Evolutionary conservation across 768 basidiomycete species (phyloP).

Genomic region (Mycena filopes): DNA sequence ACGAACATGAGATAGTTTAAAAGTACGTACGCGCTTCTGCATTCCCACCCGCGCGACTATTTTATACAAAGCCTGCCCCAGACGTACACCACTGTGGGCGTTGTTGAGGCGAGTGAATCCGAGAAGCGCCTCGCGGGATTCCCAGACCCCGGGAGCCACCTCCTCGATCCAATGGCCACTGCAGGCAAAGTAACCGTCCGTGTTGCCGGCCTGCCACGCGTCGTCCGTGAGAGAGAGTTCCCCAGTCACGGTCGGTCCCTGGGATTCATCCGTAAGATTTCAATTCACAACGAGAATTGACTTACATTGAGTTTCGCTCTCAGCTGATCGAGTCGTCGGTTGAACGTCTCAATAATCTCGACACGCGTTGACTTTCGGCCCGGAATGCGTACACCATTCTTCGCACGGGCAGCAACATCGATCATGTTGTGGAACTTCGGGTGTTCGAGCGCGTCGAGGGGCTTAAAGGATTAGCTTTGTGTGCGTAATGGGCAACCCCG

Average conservation of each 20-base stretch:
- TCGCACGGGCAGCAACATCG: conserved; percentile 44
- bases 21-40: conserved; percentile 40
- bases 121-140: conserved; percentile 40
- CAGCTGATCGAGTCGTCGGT: conserved; percentile 4
- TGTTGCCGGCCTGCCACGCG: conserved; percentile 51
- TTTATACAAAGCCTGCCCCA: conserved; percentile 48
- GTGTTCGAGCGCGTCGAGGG: conserved; percentile 42
- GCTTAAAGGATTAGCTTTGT: conserved; percentile 25
- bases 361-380: conserved; percentile 36
- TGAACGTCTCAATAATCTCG: conserved; percentile 41
- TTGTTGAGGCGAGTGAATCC: conserved; percentile 49
- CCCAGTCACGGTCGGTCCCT: conserved; percentile 37
- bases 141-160: conserved; percentile 36
- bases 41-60: conserved; percentile 41
- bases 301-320: conserved; percentile 12
- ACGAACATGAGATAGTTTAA: not conserved
- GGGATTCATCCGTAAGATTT: not conserved
- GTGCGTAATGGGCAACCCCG: no score
- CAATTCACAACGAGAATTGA: not conserved
- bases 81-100: conserved; percentile 46
- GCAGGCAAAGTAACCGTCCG: conserved; percentile 50
- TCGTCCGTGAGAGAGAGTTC: conserved; percentile 48
- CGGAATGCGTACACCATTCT: conserved; percentile 42
- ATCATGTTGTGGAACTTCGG: conserved; percentile 45
- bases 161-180: conserved; percentile 54